Percentiles rank a stretch among this genome's conserved stretches.
phyloP scores from a whole-genome alignment of 1,284 basidiomycete species.

The Ceratobasidium sp. region DNA sequence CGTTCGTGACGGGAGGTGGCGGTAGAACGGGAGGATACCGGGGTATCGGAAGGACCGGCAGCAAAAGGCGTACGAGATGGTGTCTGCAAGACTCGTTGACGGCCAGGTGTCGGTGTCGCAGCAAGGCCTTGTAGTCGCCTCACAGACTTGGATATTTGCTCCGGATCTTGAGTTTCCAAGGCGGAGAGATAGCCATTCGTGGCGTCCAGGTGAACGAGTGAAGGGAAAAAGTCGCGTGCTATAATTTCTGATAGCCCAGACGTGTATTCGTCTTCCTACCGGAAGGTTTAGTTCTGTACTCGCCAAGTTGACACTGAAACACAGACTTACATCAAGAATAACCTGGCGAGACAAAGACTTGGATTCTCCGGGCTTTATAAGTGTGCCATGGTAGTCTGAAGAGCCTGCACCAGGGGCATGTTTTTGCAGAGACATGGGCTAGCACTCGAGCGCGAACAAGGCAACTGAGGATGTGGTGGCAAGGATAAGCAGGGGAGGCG shows the following conservation, averaged over 20 bases:
- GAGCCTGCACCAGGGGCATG: conserved; percentile 1
- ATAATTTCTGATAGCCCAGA: conserved; percentile 93
- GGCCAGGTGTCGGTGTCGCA: conserved; percentile 65
- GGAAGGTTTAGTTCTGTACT: conserved; percentile 40
- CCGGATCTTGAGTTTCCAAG: conserved; percentile 76
- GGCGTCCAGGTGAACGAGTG: conserved; percentile 86
- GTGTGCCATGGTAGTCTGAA: conserved; percentile 32
- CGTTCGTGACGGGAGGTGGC: conserved; percentile 58
- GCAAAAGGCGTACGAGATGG: conserved; percentile 71
- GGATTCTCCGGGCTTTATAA: conserved; percentile 35
- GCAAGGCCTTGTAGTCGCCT: conserved; percentile 76
- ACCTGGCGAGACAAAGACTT: conserved; percentile 60
- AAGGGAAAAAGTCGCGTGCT: conserved; percentile 97
- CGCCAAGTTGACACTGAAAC: conserved; percentile 1
- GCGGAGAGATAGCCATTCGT: conserved; percentile 89
- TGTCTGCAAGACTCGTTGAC: conserved; percentile 64
- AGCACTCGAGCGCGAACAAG: not conserved
- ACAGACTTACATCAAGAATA: conserved; percentile 68
- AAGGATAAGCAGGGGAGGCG: not conserved
- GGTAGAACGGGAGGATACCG: conserved; percentile 61
- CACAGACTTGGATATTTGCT: conserved; percentile 79
- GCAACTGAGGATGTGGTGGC: conserved; percentile 25
- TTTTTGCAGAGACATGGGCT: conserved; percentile 13
- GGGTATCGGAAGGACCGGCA: conserved; percentile 75
- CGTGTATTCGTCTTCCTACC: conserved; percentile 91